Evolutionary conservation across 495 filamentous ascomycete species (phyloP).

Genomic region (Talaromyces liani): DNA sequence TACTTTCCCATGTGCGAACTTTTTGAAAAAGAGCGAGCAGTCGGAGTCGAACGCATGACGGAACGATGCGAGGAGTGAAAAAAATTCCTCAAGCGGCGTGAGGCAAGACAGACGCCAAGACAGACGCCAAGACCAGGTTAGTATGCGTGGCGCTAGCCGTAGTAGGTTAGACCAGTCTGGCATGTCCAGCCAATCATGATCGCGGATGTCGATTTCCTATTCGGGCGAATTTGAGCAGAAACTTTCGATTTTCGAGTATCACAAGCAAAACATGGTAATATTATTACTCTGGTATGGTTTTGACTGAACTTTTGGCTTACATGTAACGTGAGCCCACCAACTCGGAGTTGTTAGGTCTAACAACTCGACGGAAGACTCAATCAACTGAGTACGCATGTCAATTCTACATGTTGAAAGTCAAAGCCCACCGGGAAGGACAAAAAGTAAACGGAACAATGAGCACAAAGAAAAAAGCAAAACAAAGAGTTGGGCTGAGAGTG

Average conservation of each 20-base stretch:
- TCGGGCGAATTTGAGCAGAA: background rate
- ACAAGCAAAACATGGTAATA: background rate
- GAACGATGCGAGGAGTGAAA: background rate
- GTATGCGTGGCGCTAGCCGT: background rate
- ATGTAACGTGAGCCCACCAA: too few species aligned
- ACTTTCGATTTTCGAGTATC: background rate
- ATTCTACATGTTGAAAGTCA: background rate
- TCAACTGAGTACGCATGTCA: background rate
- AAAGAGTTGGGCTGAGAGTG: background rate
- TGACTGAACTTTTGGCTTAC: background rate
- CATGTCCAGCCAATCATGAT: background rate
- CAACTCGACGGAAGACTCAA: background rate
- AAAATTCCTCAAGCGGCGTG: background rate
- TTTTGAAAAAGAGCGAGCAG: background rate
- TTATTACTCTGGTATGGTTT: background rate
- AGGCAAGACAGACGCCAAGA: background rate
- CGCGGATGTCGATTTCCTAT: background rate
- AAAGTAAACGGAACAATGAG: too few species aligned
- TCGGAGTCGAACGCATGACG: conserved; percentile 2
- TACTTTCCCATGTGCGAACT: background rate
- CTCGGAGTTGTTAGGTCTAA: too few species aligned
- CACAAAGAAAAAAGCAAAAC: background rate
- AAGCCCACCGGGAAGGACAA: background rate
- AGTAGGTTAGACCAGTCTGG: background rate
- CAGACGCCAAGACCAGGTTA: background rate